Evolutionary conservation across 805 yeast species (phyloP).

Genomic region (Tetrapisispora fleetii): DNA sequence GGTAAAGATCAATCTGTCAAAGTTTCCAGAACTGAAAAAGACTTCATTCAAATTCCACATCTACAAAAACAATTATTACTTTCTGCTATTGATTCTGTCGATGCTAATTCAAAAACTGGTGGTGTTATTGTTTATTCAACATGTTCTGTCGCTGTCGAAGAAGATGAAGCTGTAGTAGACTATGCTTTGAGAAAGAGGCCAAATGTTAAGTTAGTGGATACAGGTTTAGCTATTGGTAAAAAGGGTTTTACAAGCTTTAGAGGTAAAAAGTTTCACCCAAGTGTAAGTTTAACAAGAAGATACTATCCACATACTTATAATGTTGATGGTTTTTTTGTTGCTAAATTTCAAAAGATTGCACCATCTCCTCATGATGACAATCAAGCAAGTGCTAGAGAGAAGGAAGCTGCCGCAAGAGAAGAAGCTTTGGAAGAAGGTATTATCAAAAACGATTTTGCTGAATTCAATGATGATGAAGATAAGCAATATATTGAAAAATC

Average conservation of each 20-base stretch:
- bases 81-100: slow-evolving; percentile 96
- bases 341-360: slow-evolving; percentile 87
- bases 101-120: slow-evolving; percentile 83
- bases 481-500: slow-evolving; percentile 58
- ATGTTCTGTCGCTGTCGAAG: slow-evolving; percentile 97
- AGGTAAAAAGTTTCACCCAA: slow-evolving; percentile 81
- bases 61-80: slow-evolving; percentile 86
- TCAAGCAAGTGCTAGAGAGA: slow-evolving; percentile 81
- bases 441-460: slow-evolving; percentile 78
- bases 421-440: slow-evolving; percentile 76
- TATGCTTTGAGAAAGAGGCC: slow-evolving; percentile 95
- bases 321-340: slow-evolving; percentile 97
- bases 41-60: slow-evolving; percentile 93
- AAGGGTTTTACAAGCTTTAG: slow-evolving; percentile 90
- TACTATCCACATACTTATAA: slow-evolving; percentile 97
- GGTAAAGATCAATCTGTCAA: slow-evolving; percentile 95
- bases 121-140: slow-evolving; percentile 95
- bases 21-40: slow-evolving; percentile 88
- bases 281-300: slow-evolving; percentile 74
- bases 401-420: slow-evolving; percentile 69
- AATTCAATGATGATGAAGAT: slow-evolving; percentile 70
- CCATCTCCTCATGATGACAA: slow-evolving; percentile 77
- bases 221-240: slow-evolving; percentile 88
- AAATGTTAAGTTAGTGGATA: slow-evolving; percentile 85
- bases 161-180: slow-evolving; percentile 97